Evolutionary conservation across 345 rosid species (phyloP).

Genomic region (Firmiana major): DNA sequence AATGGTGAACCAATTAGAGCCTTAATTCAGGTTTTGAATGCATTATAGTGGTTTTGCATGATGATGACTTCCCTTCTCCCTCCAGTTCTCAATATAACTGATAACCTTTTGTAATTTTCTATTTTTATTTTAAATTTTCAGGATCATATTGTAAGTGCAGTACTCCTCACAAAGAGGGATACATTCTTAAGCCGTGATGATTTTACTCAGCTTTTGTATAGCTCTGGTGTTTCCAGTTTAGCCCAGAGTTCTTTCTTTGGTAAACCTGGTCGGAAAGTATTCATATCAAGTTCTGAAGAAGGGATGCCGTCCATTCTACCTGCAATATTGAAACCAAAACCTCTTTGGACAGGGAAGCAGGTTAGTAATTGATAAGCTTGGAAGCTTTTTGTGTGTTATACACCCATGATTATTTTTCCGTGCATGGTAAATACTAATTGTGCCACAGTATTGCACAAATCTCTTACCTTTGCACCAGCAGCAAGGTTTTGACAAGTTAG

Average conservation of each 20-base stretch:
- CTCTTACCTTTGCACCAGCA: not conserved
- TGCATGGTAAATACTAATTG: not conserved
- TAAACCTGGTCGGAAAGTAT: slow-evolving; percentile 64
- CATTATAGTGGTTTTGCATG: not conserved
- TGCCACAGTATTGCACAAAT: not conserved
- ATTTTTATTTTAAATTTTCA: slow-evolving; percentile 34
- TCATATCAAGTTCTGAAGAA: slow-evolving; percentile 44
- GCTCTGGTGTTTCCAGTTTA: slow-evolving; percentile 65
- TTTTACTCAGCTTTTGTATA: slow-evolving; percentile 75
- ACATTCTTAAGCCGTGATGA: slow-evolving; percentile 70
- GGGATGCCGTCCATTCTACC: slow-evolving; percentile 46
- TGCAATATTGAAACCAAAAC: slow-evolving; percentile 77
- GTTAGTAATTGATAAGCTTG: slow-evolving; percentile 28
- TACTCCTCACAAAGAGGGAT: slow-evolving; percentile 83
- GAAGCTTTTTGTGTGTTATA: not conserved
- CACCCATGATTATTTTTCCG: not conserved
- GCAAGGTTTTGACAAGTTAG: not conserved
- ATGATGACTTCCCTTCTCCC: not conserved
- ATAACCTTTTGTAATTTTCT: slow-evolving; percentile 5
- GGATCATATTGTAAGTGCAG: slow-evolving; percentile 94
- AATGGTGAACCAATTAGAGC: slow-evolving; percentile 92
- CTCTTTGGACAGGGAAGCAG: slow-evolving; percentile 99
- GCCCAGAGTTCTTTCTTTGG: slow-evolving; percentile 38
- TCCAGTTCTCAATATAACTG: slow-evolving; percentile 13
- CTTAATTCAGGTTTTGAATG: slow-evolving; percentile 73